phyloP scores from a whole-genome alignment of 768 basidiomycete species.

The Podaxis sp. region DNA sequence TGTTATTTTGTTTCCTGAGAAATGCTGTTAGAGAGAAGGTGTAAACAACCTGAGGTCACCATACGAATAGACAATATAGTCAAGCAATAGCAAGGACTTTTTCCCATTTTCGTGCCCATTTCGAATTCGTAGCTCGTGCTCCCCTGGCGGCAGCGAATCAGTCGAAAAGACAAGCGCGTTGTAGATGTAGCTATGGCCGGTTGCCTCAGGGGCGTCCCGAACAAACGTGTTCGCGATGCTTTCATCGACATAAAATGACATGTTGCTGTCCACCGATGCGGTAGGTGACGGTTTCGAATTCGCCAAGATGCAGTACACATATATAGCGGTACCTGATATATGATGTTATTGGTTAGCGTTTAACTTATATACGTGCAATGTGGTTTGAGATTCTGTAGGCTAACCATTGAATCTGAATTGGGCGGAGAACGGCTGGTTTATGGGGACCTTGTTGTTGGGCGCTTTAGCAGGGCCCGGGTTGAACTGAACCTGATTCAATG shows the following conservation, averaged over 20 bases:
- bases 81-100: constrained; percentile 32
- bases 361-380: not conserved
- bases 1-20: no score
- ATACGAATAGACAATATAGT: constrained; percentile 40
- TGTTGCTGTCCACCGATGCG: constrained; percentile 26
- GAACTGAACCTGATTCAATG: not conserved
- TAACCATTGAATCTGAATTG: not conserved
- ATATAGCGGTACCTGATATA: constrained; percentile 27
- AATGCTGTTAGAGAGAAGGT: not conserved
- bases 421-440: constrained; percentile 2
- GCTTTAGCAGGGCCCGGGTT: not conserved
- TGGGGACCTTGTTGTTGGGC: not conserved
- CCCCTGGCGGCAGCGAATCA: constrained; percentile 23
- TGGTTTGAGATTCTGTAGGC: not conserved
- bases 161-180: constrained; percentile 33
- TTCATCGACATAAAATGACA: constrained; percentile 38
- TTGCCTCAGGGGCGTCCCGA: constrained; percentile 17
- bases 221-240: constrained; percentile 27
- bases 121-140: constrained; percentile 31
- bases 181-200: constrained; percentile 32
- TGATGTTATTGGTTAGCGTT: not conserved
- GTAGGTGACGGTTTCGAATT: constrained; percentile 21
- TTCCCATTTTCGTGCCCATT: constrained; percentile 29
- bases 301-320: constrained; percentile 38
- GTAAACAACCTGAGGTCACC: not conserved